These are phyloP conservation scores for Claviceps purpurea DNA, from an alignment of 2,329 filamentous ascomycete species.

Conservation along the genomic window DNA sequence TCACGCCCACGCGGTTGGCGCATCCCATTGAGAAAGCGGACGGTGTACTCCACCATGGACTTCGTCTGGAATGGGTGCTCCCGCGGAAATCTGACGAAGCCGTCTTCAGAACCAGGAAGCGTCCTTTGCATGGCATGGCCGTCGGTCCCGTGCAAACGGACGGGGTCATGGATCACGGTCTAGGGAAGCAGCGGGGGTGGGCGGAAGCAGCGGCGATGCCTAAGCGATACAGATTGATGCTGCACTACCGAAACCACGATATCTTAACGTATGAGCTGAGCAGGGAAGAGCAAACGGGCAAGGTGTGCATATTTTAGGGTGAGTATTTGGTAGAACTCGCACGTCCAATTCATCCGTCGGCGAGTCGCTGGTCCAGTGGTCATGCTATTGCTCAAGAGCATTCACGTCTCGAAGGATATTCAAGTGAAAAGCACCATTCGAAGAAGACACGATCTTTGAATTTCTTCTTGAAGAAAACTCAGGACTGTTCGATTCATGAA, in stretches of 20 bases:
- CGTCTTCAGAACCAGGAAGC: slow-evolving; percentile 26
- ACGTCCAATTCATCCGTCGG: too few relatives aligned
- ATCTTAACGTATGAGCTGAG: slow-evolving; percentile 57
- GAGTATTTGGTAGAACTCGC: background rate
- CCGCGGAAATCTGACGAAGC: slow-evolving; percentile 35
- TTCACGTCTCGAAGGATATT: too few relatives aligned
- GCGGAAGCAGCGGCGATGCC: slow-evolving; percentile 12
- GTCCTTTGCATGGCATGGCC: slow-evolving; percentile 52
- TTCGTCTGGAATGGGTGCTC: slow-evolving; percentile 41
- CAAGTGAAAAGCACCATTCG: too few relatives aligned
- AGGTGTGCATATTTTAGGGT: slow-evolving; percentile 22
- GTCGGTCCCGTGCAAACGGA: slow-evolving; percentile 47
- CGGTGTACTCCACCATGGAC: slow-evolving; percentile 23
- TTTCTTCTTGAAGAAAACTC: too few relatives aligned
- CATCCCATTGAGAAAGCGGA: slow-evolving; percentile 9
- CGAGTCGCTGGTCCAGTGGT: too few relatives aligned
- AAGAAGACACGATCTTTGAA: too few relatives aligned
- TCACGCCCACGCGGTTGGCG: slow-evolving; percentile 35
- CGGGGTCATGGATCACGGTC: slow-evolving; percentile 6
- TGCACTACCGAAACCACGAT: slow-evolving; percentile 59
- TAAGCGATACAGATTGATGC: slow-evolving; percentile 50
- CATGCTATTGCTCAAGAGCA: too few relatives aligned
- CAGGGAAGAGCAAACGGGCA: slow-evolving; percentile 24
- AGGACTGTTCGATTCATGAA: too few relatives aligned
- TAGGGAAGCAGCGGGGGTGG: slow-evolving; percentile 7